Base-by-base conservation (phyloP, 495 filamentous ascomycete species). In the Filosporella fistucella region DNA sequence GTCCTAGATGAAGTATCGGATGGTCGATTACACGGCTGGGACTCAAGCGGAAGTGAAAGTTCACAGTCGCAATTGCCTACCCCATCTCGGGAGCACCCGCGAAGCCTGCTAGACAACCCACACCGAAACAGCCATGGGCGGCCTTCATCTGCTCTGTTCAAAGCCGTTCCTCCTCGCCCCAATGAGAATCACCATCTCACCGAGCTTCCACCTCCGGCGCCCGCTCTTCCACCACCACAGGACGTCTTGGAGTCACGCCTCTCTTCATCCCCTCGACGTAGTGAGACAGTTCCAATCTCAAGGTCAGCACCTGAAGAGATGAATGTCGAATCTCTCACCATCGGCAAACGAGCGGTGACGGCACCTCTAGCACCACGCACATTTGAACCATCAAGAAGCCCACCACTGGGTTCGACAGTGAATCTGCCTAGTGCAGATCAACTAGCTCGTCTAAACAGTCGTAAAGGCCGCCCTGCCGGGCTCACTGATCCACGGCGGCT, bases 401-500 rank as follows among this genome's bases (percentile, higher is more conserved):
- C 6, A 48, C 12, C 36, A 16, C 34, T 23, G 9, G n/a, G n/a
- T n/a, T n/a, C n/a, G n/a, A n/a, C n/a, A n/a, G n/a, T 50, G 14
- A 25, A 48, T 5, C 23, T 43, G 36, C 55, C 58, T 16, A 58
- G 47, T 39, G 44, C 58, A 1, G 52, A 55, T 33, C 58, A 61
- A 43, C 36, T 61, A 10, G 42, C 47, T 22, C 58, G 58, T 20
- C 40, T 61, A 9, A 58, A 58, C 21, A 61, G 58, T 36, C 58
- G 58, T 3, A 52, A 44, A 44, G 55, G 54, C 10, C 47, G 58
- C 3, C 58, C 58, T 13, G 13, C 39, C 10, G 43, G 42, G 3
- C 20, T 56, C 10, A 44, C 37, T 3, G 57, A 60, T 36, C 57
- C 57, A 12, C 45, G 57, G 16, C 54, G 57, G 7, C 4, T 39